phyloP scores from a whole-genome alignment of 768 basidiomycete genomes.

The Suillus cothurnatus region DNA sequence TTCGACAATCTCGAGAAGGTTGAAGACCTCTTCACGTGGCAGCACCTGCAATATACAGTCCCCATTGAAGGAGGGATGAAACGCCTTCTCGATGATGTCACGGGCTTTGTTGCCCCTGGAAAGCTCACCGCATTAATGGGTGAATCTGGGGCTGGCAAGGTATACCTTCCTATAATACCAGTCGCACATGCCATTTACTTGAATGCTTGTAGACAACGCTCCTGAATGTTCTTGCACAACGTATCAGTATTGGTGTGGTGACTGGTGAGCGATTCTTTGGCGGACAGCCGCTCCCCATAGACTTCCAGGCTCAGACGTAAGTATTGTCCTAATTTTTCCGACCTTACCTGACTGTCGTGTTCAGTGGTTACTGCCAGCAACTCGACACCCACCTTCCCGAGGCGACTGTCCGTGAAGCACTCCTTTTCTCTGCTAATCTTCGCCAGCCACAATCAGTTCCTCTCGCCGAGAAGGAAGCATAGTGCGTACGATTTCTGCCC shows the following conservation, averaged over 20 bases:
- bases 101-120: slow-evolving; percentile 81
- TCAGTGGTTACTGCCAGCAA: slow-evolving; percentile 84
- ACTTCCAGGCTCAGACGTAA: slow-evolving; percentile 59
- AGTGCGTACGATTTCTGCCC: slow-evolving; percentile 46
- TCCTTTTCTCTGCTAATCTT: slow-evolving; percentile 77
- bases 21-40: slow-evolving; percentile 79
- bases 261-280: slow-evolving; percentile 48
- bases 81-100: slow-evolving; percentile 67
- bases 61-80: slow-evolving; percentile 60
- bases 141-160: slow-evolving; percentile 54
- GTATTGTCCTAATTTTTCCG: neutral
- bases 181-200: neutral
- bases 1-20: slow-evolving; percentile 1
- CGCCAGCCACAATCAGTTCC: slow-evolving; percentile 74
- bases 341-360: neutral
- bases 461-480: slow-evolving; percentile 72
- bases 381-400: slow-evolving; percentile 78
- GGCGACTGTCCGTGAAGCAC: slow-evolving; percentile 77
- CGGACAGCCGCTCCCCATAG: slow-evolving; percentile 42
- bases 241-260: slow-evolving; percentile 39
- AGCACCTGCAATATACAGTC: slow-evolving; percentile 67
- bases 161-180: slow-evolving; percentile 14
- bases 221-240: slow-evolving; percentile 49
- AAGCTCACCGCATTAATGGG: slow-evolving; percentile 81
- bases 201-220: slow-evolving; percentile 50